Base-by-base conservation (phyloP, 192 early-diverging fungal species). In the Physocladia obscura region DNA sequence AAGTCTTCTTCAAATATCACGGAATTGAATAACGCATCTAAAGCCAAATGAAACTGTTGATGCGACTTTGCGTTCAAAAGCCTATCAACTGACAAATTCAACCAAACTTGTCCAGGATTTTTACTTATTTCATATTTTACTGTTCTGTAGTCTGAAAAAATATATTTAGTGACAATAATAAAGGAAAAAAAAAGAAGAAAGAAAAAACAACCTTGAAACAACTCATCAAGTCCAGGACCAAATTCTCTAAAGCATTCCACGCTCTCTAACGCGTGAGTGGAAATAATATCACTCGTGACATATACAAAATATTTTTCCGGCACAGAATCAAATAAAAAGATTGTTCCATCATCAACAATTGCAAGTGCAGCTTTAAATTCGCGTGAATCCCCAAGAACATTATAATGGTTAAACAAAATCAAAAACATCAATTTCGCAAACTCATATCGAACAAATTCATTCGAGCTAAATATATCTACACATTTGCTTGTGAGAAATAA, bases 371-470 rank as follows among this genome's bases (percentile, higher is more conserved):
- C 3, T 6, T 39, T 5, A 4, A 40, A n/a, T 19, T 59, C 5
- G 54, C 35, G 40, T 31, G 11, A 51, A 19, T 50, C 17, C 4
- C 24, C 11, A 35, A 63, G 11, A 8, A 40, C 36, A 17, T 21
- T 15, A 29, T 51, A 47, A 69, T 54, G 49, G 57, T 73, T 73
- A 48, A 78, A 77, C 22, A 76, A 32, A 19, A 78, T n/a, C 0
- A 48, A 5, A 35, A 64, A 73, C n/a, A 76, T 21, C 35, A 78
- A 70, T 27, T 74, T 60, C 6, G 75, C 57, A 31, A 63, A 44
- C 26, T 75, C 69, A 31, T 59, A 78, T 26, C 77, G 73, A 19
- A 76, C 51, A 22, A 54, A 54, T 34, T 71, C 58, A 36, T 78
- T 74, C 2, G 57, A 22, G 44, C 70, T 27, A 56, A 71, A 71